A percentile compares a stretch with the other conserved stretches of the same genome.
phyloP scores from a whole-genome alignment of 305 asterid genomes.

The Stenogyne calaminthoides region DNA sequence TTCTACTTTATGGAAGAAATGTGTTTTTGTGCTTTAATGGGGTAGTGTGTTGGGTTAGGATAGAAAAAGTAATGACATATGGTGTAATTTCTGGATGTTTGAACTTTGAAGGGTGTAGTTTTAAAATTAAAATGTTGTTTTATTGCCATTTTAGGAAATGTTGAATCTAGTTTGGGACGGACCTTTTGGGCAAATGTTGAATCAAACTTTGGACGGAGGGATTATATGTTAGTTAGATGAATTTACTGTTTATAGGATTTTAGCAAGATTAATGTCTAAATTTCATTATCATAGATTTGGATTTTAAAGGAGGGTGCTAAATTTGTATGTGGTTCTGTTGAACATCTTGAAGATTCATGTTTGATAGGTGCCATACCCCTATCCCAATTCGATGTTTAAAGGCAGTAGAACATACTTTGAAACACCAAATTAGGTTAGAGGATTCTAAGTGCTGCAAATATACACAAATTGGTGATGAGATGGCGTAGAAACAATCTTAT shows the following conservation, averaged over 20 bases:
- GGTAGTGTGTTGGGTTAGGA: no score
- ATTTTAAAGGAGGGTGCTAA: background rate
- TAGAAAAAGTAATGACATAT: no score
- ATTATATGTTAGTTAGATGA: background rate
- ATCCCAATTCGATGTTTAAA: background rate
- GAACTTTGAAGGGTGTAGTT: no score
- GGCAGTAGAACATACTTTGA: background rate
- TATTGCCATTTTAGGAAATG: no score
- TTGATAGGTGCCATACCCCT: background rate
- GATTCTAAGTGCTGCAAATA: background rate
- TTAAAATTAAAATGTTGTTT: no score
- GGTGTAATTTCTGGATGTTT: no score
- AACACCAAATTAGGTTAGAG: background rate
- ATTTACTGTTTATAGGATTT: background rate
- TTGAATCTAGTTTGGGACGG: no score
- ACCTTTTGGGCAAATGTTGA: no score
- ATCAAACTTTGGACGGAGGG: no score
- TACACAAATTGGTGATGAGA: background rate
- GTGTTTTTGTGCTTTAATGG: no score
- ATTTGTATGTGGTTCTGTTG: background rate
- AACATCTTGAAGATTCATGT: background rate
- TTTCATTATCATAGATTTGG: background rate
- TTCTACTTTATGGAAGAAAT: no score
- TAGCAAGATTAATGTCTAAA: background rate
- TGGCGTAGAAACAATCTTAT: background rate